These are phyloP conservation scores for Wickerhamiella australiensis DNA, from an alignment of 805 yeast genomes.

Conservation along the genomic window DNA sequence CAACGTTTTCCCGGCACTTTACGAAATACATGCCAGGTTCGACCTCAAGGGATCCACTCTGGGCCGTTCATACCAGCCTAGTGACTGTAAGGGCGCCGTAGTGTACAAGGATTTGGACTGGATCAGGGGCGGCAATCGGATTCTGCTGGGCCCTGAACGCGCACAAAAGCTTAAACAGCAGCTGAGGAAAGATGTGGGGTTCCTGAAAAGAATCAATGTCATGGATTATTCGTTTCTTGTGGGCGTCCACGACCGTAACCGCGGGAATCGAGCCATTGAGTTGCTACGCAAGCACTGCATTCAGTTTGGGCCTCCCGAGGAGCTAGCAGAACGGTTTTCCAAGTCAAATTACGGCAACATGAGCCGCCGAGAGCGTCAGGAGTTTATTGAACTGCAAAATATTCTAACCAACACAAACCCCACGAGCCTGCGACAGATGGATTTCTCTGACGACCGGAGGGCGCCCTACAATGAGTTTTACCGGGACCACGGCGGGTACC, in stretches of 20 bases:
- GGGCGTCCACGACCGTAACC: constrained; percentile 70
- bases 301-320: constrained; percentile 21
- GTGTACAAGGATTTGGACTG: constrained; percentile 84
- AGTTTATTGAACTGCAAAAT: constrained; percentile 27
- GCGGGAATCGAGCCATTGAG: constrained; percentile 37
- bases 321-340: not conserved
- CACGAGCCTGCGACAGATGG: constrained; percentile 26
- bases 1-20: constrained; percentile 86
- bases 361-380: constrained; percentile 18
- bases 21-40: constrained; percentile 71
- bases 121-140: constrained; percentile 50
- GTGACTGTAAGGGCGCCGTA: constrained; percentile 12
- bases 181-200: constrained; percentile 57
- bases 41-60: constrained; percentile 89
- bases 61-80: constrained; percentile 41
- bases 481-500: constrained; percentile 73
- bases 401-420: constrained; percentile 28
- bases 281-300: constrained; percentile 15
- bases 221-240: constrained; percentile 91
- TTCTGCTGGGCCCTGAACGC: constrained; percentile 68
- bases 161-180: constrained; percentile 51
- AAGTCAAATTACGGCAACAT: constrained; percentile 11
- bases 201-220: constrained; percentile 63
- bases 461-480: constrained; percentile 44
- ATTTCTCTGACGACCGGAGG: constrained; percentile 25